phyloP scores from a whole-genome alignment of 2,329 filamentous ascomycete genomes.

The Arthrocladium fulminans region DNA sequence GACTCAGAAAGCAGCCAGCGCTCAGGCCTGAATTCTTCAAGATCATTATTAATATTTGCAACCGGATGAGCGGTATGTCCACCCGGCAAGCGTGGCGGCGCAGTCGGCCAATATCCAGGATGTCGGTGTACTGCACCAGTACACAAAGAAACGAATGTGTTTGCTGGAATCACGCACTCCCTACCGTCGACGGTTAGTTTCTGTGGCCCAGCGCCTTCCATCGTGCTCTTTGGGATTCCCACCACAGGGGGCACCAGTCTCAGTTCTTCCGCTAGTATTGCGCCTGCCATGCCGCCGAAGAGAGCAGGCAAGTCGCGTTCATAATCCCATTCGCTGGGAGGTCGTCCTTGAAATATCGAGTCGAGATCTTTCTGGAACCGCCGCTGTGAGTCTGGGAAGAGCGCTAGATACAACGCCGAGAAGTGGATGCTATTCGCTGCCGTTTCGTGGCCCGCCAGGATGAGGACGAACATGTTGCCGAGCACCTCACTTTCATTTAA shows the following conservation, averaged over 20 bases:
- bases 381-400: conserved; percentile 54
- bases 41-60: conserved; percentile 41
- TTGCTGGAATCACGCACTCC: conserved; percentile 50
- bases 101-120: conserved; percentile 60
- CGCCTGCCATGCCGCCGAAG: conserved; percentile 61
- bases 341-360: conserved; percentile 41
- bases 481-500: conserved; percentile 20
- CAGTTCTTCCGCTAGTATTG: conserved; percentile 69
- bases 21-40: conserved; percentile 62
- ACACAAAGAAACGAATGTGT: conserved; percentile 48
- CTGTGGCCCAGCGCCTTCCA: conserved; percentile 35
- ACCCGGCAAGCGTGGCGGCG: conserved; percentile 32
- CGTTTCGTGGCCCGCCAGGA: conserved; percentile 71
- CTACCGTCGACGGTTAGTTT: conserved; percentile 51
- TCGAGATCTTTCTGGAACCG: conserved; percentile 62
- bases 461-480: conserved; percentile 40
- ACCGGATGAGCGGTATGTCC: conserved; percentile 27
- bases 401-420: conserved; percentile 58
- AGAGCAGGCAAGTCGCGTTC: conserved; percentile 56
- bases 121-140: conserved; percentile 55
- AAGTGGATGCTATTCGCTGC: conserved; percentile 69
- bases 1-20: conserved; percentile 51
- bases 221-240: conserved; percentile 60
- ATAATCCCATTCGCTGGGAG: conserved; percentile 58
- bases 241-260: conserved; percentile 63